Base-by-base conservation (phyloP, 139 green algal species). In the Coelastrella sp. region DNA sequence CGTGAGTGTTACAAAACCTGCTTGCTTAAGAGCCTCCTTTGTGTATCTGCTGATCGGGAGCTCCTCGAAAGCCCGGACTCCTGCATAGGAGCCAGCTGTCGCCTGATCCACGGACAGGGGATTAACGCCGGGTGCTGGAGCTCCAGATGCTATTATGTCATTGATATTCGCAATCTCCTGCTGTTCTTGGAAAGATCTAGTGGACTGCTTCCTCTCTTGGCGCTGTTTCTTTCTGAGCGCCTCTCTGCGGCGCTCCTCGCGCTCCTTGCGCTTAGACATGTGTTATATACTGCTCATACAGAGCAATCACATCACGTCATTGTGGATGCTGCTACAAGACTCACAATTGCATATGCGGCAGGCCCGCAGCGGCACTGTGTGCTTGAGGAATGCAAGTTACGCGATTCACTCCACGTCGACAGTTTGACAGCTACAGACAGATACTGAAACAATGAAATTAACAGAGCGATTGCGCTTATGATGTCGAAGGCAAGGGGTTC, bases 1-100 rank as follows among this genome's bases (percentile, higher is more conserved):
- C 7, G 98, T 99, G 87, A 98, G 85, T 4, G 58, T 93, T 4
- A 92, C 87, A 75, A 94, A 99, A 27, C 95, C 94, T 85, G 91
- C 84, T 12, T 94, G 92, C 25, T 66, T 78, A 25, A 98, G 90
- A 1, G 91, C 96, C 57, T 95, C 92, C 49, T 93, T 92, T n/a
- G 93, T 97, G 85, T 91, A 89, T 7, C 82, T 17, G 74, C 88
- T 91, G 60, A 95, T 70, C 1, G 93, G 93, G 27, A 95, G 89
- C 75, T 94, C 93, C 8, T 96, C 92, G 74, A 95, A 95, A 6
- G 88, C 92, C 5, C 87, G 60, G 3, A 82, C 94, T 61, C 82
- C 86, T 7, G 92, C 92, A 76, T 94, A 96, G 7, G 78, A 90
- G 24, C 74, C 92, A 27, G 60, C 61, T 61, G 27, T 63, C 8